Base-by-base conservation (phyloP, 1,139 yeast species). In the Sugiyamaella sp. region DNA sequence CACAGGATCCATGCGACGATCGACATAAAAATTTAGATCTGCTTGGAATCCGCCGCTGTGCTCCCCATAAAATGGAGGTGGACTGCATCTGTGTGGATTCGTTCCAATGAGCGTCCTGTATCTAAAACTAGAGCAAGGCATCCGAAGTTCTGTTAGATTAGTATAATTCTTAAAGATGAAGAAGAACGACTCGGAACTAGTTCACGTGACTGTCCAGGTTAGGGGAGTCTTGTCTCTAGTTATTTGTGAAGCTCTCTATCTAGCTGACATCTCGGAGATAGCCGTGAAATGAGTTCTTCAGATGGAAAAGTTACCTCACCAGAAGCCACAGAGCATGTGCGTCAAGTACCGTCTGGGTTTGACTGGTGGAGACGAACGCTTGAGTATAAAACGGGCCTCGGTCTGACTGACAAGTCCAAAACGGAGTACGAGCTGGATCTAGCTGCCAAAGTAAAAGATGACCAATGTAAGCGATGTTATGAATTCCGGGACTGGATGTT, bases 351-450 rank as follows among this genome's bases (percentile, higher is more conserved):
- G 10, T 48, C 62, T 2, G 87, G 88, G 6, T 86, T 89, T 65
- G 86, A 84, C 54, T 86, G 93, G 91, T 86, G 95, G 91, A 77
- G 90, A 61, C 74, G 91, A 57, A 80, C 89, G 12, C 69, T 87
- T 56, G 81, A 80, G 59, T 88, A 88, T 71, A 75, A 84, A 61
- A 85, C 95, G 0, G 95, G 95, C 0, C 66, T 86, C 42, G 90
- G 91, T 0, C 62, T 85, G 51, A 71, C 79, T 3, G 77, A 74
- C 3, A 75, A 75, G 17, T 89, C 84, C 53, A 78, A 76, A 60
- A 58, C 57, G n/a, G 80, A 77, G 59, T 86, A 81, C 65, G 89
- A 86, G 66, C 71, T 73, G 54, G 89, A 85, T 61, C 45, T 53
- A 72, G 76, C 61, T 56, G 63, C 46, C 61, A 60, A 57, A 73